Base-by-base conservation (phyloP, 768 basidiomycete species). In the Kwoniella sp. region DNA sequence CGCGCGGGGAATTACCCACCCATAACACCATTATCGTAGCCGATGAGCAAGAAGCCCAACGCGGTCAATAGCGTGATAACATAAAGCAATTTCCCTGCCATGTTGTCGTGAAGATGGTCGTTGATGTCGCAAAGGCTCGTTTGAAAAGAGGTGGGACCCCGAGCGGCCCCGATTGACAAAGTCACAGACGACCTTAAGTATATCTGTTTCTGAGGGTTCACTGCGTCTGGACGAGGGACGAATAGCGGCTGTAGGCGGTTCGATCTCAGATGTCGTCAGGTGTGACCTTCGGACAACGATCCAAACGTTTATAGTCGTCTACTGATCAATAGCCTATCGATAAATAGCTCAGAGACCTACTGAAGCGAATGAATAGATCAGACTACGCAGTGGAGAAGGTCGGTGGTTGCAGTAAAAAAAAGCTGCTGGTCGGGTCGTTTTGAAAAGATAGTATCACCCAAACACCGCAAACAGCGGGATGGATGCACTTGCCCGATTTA, bases 21-120 rank as follows among this genome's bases (percentile, higher is more conserved):
- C 56, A 70, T 59, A 12, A 59, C 58, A n/a, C 58, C 65, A 58
- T 74, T 71, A 61, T 73, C 72, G 51, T 69, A 74, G 9, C 72
- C 72, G 36, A 68, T 69, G 15, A 69, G 60, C 55, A 60, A 58
- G 53, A 72, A 72, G 36, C 70, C 70, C 22, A 65, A 21, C 2
- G 70, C 64, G n/a, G 70, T 69, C 24, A 72, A 59, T 7, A 55
- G 30, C 10, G 69, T 70, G 37, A 56, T 51, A 1, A 55, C 50
- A 58, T 67, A 70, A 13, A 70, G 52, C 10, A 59, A 36, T 27
- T 50, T 19, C 24, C 55, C 55, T 8, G 55, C 55, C 55, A 56
- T 56, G 24, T 2, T 56, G 37, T 33, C 12, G 30, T 55, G n/a
- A n/a, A n/a, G n/a, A 37, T 30, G 17, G n/a, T 5, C 29, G 53